Evolutionary conservation across 352 stramenopile species (phyloP).

Genomic region (Thalassiosira livingstoniorum): DNA sequence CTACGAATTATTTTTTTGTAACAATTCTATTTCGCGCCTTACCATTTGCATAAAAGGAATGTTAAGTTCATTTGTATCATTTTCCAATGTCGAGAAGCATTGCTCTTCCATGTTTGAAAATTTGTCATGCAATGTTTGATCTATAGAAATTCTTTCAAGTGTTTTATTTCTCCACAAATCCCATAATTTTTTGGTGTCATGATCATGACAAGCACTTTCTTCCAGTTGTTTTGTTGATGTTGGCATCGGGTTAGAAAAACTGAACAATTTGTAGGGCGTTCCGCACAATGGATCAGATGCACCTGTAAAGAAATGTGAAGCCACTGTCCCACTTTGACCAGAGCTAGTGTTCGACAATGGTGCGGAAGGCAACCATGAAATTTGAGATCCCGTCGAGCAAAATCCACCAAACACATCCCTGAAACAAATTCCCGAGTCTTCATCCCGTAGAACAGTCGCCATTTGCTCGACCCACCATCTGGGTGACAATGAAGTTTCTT

Average conservation of each 20-base stretch:
- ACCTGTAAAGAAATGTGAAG: conserved; percentile 36
- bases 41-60: conserved; percentile 3
- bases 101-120: conserved; percentile 26
- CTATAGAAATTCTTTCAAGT: not conserved
- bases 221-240: not conserved
- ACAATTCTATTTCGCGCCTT: conserved; percentile 20
- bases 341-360: not conserved
- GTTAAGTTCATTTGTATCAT: not conserved
- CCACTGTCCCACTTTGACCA: not conserved
- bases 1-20: no score
- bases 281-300: conserved; percentile 33
- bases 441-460: conserved; percentile 57
- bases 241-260: conserved; percentile 19
- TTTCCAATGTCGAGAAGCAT: conserved; percentile 7
- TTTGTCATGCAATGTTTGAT: not conserved
- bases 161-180: conserved; percentile 24
- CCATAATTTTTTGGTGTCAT: conserved; percentile 32
- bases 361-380: conserved; percentile 31
- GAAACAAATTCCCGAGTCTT: conserved; percentile 61
- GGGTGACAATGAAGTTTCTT: not conserved
- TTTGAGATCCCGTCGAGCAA: conserved; percentile 38
- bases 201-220: conserved; percentile 17
- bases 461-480: conserved; percentile 50
- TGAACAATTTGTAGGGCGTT: conserved; percentile 39
- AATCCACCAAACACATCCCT: conserved; percentile 54